These are phyloP conservation scores for Fusarium cyanostomum DNA, from an alignment of 2,329 filamentous ascomycete species.

Conservation along the genomic window DNA sequence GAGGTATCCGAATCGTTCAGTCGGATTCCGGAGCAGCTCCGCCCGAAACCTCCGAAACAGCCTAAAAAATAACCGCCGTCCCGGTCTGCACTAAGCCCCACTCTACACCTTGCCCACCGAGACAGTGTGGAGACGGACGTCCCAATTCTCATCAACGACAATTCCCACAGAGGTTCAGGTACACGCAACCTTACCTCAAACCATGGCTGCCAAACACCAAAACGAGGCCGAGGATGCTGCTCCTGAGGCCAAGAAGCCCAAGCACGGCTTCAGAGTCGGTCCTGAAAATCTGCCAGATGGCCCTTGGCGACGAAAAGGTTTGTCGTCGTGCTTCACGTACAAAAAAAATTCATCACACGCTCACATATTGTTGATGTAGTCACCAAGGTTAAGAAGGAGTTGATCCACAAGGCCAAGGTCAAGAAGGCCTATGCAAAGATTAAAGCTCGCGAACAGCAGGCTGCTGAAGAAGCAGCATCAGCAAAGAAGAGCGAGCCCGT, in stretches of 20 bases:
- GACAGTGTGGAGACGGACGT: constrained; percentile 19
- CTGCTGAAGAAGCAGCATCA: constrained; percentile 33
- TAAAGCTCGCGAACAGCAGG: constrained; percentile 62
- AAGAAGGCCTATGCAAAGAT: constrained; percentile 93
- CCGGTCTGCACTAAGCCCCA: constrained; percentile 12
- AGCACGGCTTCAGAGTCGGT: constrained; percentile 84
- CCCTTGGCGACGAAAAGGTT: constrained; percentile 81
- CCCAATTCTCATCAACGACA: constrained; percentile 36
- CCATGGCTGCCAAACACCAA: constrained; percentile 49
- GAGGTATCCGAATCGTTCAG: neutral
- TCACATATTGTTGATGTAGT: constrained; percentile 58
- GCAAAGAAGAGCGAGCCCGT: constrained; percentile 22
- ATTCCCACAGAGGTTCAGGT: constrained; percentile 29
- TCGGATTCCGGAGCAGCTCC: constrained; percentile 20
- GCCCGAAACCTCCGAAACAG: constrained; percentile 22
- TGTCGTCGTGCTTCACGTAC: constrained; percentile 21
- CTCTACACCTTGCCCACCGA: constrained; percentile 27
- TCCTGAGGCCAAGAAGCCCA: constrained; percentile 60
- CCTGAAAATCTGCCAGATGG: constrained; percentile 93
- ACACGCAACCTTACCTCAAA: neutral
- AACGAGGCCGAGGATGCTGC: constrained; percentile 43
- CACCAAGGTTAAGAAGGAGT: constrained; percentile 86
- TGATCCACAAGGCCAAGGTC: constrained; percentile 92
- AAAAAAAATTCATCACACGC: constrained; percentile 34
- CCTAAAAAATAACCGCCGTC: neutral